Evolutionary conservation across 352 stramenopile species (phyloP).

Genomic region (Globisporangium barbulae): DNA sequence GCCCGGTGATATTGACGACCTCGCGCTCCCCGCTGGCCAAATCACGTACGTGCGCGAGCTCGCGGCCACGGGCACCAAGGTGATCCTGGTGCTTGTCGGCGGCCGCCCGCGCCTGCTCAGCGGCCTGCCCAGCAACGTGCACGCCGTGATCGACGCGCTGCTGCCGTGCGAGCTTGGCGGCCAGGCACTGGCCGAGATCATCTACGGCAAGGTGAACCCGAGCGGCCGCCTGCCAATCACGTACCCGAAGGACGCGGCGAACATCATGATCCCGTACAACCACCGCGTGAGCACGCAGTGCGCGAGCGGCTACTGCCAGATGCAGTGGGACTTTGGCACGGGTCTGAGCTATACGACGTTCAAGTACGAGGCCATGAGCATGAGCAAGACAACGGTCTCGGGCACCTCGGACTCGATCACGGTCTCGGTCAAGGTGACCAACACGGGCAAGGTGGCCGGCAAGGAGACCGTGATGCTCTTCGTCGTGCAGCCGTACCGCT

Average conservation of each 20-base stretch:
- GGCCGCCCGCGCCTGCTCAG: conserved; percentile 75
- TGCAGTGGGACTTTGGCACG: conserved; percentile 64
- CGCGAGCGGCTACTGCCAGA: conserved; percentile 38
- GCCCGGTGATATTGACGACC: conserved; percentile 79
- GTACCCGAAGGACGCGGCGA: conserved; percentile 65
- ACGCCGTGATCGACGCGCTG: conserved; percentile 79
- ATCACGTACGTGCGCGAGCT: conserved; percentile 72
- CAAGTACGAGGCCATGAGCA: conserved; percentile 39
- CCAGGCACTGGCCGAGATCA: conserved; percentile 78
- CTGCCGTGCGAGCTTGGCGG: conserved; percentile 79
- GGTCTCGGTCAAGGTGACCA: conserved; percentile 53
- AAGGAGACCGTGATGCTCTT: conserved; percentile 83
- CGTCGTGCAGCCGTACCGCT: conserved; percentile 56
- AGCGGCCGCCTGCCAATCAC: conserved; percentile 80
- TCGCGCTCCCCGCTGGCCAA: conserved; percentile 60
- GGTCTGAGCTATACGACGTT: conserved; percentile 75
- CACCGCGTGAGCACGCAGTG: conserved; percentile 57
- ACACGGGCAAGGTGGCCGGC: conserved; percentile 49
- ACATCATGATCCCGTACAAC: conserved; percentile 75
- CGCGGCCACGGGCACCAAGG: conserved; percentile 56
- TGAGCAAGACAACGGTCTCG: conserved; percentile 33
- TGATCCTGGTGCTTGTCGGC: conserved; percentile 78
- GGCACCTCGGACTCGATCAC: conserved; percentile 21
- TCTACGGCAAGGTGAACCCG: conserved; percentile 77
- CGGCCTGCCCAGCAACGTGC: conserved; percentile 45